Conservation (phyloP, 208 protist genomes). For the Trypanosoma platydactyli region DNA sequence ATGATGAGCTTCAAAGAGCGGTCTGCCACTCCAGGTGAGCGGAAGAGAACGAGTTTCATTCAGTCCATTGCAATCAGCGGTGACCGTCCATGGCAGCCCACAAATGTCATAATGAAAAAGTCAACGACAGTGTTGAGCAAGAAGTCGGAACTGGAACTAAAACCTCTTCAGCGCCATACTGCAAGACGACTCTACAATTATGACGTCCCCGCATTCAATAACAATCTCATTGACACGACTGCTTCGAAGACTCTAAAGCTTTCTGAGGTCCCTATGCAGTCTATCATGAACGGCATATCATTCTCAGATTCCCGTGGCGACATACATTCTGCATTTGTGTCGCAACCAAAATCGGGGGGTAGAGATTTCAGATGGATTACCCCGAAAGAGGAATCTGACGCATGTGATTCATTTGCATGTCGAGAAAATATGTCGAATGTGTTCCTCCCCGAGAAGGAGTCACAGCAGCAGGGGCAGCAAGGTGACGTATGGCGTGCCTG, state of each 20-base stretch:
- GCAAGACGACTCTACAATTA: not conserved
- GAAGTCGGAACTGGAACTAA: not conserved
- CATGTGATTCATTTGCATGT: not conserved
- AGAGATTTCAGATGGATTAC: not conserved
- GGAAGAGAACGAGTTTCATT: slow-evolving; percentile 24
- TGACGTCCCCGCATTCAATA: slow-evolving; percentile 12
- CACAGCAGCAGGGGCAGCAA: not conserved
- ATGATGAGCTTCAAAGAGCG: not conserved
- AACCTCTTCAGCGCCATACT: slow-evolving; percentile 11
- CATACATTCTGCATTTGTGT: too few relatives aligned
- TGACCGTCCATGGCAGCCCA: slow-evolving; percentile 6
- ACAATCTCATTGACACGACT: not conserved
- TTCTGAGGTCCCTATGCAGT: not conserved
- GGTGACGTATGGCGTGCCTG: slow-evolving; percentile 15
- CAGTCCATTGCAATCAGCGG: slow-evolving; percentile 17
- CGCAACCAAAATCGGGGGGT: not conserved
- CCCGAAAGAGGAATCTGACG: not conserved
- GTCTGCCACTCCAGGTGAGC: not conserved
- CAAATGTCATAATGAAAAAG: not conserved
- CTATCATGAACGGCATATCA: not conserved
- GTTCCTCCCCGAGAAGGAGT: not conserved
- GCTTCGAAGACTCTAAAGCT: not conserved
- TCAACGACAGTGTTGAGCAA: not conserved
- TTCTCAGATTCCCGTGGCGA: too few relatives aligned
- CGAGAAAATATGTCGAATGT: slow-evolving; percentile 17